phyloP scores from a whole-genome alignment of 164 flowering plant species.

The Chloranthus sessilifolius region DNA sequence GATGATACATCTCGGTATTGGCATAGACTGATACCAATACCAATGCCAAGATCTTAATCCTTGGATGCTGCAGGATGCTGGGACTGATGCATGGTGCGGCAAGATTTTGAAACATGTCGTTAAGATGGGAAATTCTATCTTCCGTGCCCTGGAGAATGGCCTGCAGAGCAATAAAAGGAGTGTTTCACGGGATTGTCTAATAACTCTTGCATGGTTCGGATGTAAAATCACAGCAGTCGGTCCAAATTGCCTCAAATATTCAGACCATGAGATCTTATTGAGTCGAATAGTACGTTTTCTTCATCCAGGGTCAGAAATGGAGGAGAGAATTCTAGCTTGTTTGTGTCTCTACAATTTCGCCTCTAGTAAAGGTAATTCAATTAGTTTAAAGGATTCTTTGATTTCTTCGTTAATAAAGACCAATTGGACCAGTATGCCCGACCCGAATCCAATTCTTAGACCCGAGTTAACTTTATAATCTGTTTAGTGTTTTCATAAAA shows the following conservation, averaged over 20 bases:
- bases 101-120: slow-evolving; percentile 47
- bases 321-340: slow-evolving; percentile 75
- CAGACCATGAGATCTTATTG: slow-evolving; percentile 54
- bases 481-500: no score
- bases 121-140: slow-evolving; percentile 39
- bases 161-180: slow-evolving; percentile 47
- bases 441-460: no score
- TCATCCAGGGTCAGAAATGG: slow-evolving; percentile 71
- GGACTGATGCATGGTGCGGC: slow-evolving; percentile 54
- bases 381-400: neutral
- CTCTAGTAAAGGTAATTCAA: slow-evolving; percentile 62
- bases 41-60: no score
- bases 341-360: slow-evolving; percentile 57
- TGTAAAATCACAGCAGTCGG: slow-evolving; percentile 41
- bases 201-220: slow-evolving; percentile 66
- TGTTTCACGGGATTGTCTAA: slow-evolving; percentile 55
- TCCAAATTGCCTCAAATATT: slow-evolving; percentile 32
- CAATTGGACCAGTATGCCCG: no score
- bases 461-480: no score
- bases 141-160: slow-evolving; percentile 52
- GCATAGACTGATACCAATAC: no score
- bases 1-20: no score
- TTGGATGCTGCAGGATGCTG: slow-evolving; percentile 64
- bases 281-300: slow-evolving; percentile 42
- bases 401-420: neutral